Evolutionary conservation across 2,329 filamentous ascomycete species (phyloP), one percentile per base, ranked within the genome.

Genomic region (Orbilia quercus): DNA sequence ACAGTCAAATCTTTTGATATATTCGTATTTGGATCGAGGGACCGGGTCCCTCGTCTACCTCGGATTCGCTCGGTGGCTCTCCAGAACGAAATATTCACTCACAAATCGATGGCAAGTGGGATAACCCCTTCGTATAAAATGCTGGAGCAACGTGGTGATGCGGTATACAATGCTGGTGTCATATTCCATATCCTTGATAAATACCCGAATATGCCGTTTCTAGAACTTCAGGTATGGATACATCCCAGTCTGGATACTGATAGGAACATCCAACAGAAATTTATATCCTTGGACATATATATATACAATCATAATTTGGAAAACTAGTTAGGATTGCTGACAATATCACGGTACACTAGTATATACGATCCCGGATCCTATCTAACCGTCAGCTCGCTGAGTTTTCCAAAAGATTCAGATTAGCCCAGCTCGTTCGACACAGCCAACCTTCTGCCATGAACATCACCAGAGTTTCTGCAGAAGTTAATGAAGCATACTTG

Each of bases 141-240:
- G 34, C 45, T 67, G 1, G 63, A 59, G 16, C 63, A 67, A 22
- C 23, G 48, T 2, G 53, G 63, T 14, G 63, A 67, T 59, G 36
- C 34, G 5, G 7, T 51, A 5, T 59, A 59, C 18, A 67, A 53
- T 18, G 34, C n/a, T 9, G 53, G 31, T 0, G 31, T 53, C 9
- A 25, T 53, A 14, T 20, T 1, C 4, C 34, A 67, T 14, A 48
- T 67, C 0, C 20, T 57, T 9, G 53, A 57, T 28, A 18, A 57
- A 57, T 44, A 44, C 23, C 53, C 36, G 9, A n/a, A 42, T 31
- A 44, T 57, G 11, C 38, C 20, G 9, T 44, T 57, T n/a, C 9
- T 5, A 28, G 53, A 44, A 31, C 38, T 57, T 0, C 53, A 57
- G 53, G 53, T 57, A 16, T 44, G 22, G 6, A 53, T 25, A 6